Evolutionary conservation across 2,329 filamentous ascomycete species (phyloP), one percentile per base, ranked within the genome.

Genomic region (Rosellinia necatrix): DNA sequence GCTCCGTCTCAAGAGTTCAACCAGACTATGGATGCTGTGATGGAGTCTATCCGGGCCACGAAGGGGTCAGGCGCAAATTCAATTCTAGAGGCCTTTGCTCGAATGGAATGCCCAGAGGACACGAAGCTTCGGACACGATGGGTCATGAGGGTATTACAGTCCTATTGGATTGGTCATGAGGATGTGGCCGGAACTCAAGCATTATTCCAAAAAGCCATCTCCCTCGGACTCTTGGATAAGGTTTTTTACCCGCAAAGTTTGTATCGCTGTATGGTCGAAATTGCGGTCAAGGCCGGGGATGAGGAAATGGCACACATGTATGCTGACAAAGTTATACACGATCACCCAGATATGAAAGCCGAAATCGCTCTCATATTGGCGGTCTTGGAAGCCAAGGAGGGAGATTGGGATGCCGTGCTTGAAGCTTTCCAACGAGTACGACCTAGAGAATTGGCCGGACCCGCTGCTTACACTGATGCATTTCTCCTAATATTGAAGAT

Each of bases 361-460:
- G 70, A 77, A 42, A 61, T 75, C 13, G 62, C 68, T n/a, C 53
- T 78, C 8, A 67, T 70, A 9, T 66, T 78, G 34, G 73, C 74
- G 2, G 60, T 71, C 21, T 61, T 65, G 19, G 68, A 72, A 53
- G 77, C 77, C 13, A 70, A 70, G 47, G 51, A 56, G 9, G 76
- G 73, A 29, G 71, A 78, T 49, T 80, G 77, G 77, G 66, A 66
- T 3, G 71, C 63, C 1, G 76, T 78, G 3, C 64, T 71, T 30
- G 53, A 60, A 7, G 61, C 63, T 1, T 76, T 79, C 27, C 60
- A 61, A 21, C 62, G 56, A 56, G 66, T 67, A 60, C 53, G 44
- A 58, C 40, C 35, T 22, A 60, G 8, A 47, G 30, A 56, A 7
- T 44, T 24, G 41, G 9, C 9, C 38, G 25, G 51, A 61, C 53